Evolutionary conservation across 257 asterid genomes (phyloP), one percentile per base, ranked within the genome.

Genomic region (Ocimum tenuiflorum): DNA sequence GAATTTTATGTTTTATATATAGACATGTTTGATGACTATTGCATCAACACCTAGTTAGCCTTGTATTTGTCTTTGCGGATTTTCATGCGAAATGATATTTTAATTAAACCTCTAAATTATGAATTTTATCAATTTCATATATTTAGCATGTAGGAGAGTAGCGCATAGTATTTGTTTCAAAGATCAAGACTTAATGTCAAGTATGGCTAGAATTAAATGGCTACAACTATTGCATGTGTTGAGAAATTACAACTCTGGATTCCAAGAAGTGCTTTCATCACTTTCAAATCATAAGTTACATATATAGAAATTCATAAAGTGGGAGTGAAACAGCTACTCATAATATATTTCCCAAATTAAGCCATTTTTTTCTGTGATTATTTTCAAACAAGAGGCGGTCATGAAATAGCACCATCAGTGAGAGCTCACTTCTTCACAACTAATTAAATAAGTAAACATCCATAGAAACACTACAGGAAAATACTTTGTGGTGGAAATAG

Each of bases 191-290:
- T 55, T n/a, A 60, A 51, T 50, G 47, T n/a, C 22, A 73, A 24
- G 17, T 17, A 19, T 38, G 33, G 35, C 38, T n/a, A n/a, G n/a
- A n/a, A n/a, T 53, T 29, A 59, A 23, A 31, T 23, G 60, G 89
- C 91, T 58, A 91, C 20, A 57, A 76, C 89, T 81, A 91, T 69
- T 22, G 89, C 94, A 52, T 82, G 56, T 60, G 67, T 39, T 47
- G 91, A 88, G 79, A 88, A 84, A 46, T 73, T 80, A 43, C 89
- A 76, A 22, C 64, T 84, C 96, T 91, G 85, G 64, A 73, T 38
- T 20, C 23, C 54, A 78, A 56, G 10, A 65, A 35, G 67, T 20
- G 23, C 43, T 18, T 14, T 54, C 36, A 41, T n/a, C 65, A 71
- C 18, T 43, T 62, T 10, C 67, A 63, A 8, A 48, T 55, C 29